Base-by-base conservation (phyloP, 2,329 filamentous ascomycete species). In the Diplodia intermedia region DNA sequence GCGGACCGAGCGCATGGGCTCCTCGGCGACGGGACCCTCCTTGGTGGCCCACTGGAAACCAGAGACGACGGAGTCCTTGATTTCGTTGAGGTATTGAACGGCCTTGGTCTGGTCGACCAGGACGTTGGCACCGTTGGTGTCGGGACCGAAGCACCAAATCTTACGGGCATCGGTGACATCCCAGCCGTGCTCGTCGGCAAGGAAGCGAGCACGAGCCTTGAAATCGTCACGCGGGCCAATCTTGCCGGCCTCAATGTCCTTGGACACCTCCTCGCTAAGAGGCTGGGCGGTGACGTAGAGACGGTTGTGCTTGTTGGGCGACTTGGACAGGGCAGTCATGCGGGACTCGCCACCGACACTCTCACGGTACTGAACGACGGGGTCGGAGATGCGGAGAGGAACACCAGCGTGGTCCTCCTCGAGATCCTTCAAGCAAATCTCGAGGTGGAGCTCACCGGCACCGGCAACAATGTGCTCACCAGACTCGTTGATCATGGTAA, bases 281-380 rank as follows among this genome's bases (percentile, higher is more conserved):
- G 95, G 95, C 85, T 93, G 86, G 73, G 95, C 95, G 83, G 88
- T 89, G 85, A 99, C 90, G 88, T 98, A 99, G 71, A 99, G 88
- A 93, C 95, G 94, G 89, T 99, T 99, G 91, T 99, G 95, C 93
- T 99, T 99, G 92, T 99, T 99, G 86, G 95, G 95, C 60, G 95
- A 99, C 89, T 99, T 99, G 84, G 95, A 98, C 79, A 99, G 88
- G 75, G 95, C 95, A 79, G 92, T 96, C 79, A 98, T 98, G 88
- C 90, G 92, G 67, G 95, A 98, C 80, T 89, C 89, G 78, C 73
- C 87, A 75, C 84, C 83, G 79, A 99, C 94, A 73, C 94, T 97
- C 90, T 99, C 95, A 89, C 95, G 94, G 90, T 97, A 99, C 82
- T 93, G 89, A 80, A 98, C 95, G 81, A 99, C 95, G 74, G 95